Percentiles rank a stretch among this genome's conserved stretches.
Conservation (phyloP, 495 filamentous ascomycete genomes). For the Neurospora tetrasperma region DNA sequence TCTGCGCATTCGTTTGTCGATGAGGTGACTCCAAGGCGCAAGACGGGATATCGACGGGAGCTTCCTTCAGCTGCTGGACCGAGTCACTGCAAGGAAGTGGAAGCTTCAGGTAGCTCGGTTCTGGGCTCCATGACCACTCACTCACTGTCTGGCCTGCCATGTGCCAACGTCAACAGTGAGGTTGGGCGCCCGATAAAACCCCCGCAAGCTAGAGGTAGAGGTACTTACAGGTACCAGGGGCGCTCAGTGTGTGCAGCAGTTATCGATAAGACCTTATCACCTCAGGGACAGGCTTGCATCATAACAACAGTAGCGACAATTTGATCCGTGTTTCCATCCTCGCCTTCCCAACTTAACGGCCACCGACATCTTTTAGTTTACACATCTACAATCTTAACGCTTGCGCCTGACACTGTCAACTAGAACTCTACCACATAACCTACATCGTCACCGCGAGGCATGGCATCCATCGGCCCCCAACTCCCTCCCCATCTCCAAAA, state of each 20-base stretch:
- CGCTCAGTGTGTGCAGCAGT: no score
- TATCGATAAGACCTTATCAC: neutral
- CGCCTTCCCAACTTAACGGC: neutral
- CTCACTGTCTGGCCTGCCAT: neutral
- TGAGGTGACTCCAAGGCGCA: neutral
- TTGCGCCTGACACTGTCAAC: neutral
- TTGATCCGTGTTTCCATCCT: neutral
- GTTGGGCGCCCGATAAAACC: neutral
- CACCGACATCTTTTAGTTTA: neutral
- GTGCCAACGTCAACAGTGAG: neutral
- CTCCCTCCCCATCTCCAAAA: constrained; percentile 42
- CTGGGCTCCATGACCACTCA: neutral
- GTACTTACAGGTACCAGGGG: no score
- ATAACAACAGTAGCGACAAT: neutral
- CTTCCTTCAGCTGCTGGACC: neutral
- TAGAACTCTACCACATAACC: neutral
- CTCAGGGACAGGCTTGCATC: neutral
- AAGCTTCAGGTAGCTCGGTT: neutral
- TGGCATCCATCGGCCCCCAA: constrained; percentile 42
- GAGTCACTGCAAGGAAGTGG: neutral
- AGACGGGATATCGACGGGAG: neutral
- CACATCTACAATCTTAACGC: neutral
- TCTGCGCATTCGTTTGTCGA: neutral
- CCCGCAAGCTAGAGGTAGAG: no score
- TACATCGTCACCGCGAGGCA: constrained; percentile 8